phyloP scores from a whole-genome alignment of 2,329 filamentous ascomycete genomes.

The Phyllosticta citrichinensis region DNA sequence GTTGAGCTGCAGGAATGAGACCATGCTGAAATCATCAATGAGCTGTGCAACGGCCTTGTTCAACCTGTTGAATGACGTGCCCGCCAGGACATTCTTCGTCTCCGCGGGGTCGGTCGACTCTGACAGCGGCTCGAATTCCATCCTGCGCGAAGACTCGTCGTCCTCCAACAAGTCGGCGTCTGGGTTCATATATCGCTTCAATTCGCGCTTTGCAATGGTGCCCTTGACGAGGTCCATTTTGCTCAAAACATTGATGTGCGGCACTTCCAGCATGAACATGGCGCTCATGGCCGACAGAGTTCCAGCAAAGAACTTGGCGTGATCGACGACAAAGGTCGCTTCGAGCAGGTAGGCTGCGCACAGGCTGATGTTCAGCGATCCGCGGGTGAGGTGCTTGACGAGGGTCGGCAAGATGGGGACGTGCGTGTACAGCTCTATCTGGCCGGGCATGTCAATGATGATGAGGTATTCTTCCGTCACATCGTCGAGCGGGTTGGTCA shows the following conservation, averaged over 20 bases:
- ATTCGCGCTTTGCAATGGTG: slow-evolving; percentile 73
- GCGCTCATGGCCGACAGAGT: slow-evolving; percentile 95
- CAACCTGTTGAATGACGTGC: slow-evolving; percentile 68
- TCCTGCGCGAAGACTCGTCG: slow-evolving; percentile 49
- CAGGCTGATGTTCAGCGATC: slow-evolving; percentile 77
- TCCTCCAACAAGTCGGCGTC: slow-evolving; percentile 76
- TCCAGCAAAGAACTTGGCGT: slow-evolving; percentile 94
- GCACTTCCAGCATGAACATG: slow-evolving; percentile 97
- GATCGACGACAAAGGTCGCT: slow-evolving; percentile 89
- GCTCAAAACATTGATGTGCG: slow-evolving; percentile 89
- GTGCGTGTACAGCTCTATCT: slow-evolving; percentile 98
- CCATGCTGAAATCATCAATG: slow-evolving; percentile 97
- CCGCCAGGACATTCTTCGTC: slow-evolving; percentile 64
- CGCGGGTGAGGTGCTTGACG: slow-evolving; percentile 70
- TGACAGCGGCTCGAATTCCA: slow-evolving; percentile 11
- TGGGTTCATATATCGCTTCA: slow-evolving; percentile 84
- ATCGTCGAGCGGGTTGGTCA: slow-evolving; percentile 73
- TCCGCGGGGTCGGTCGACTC: slow-evolving; percentile 46
- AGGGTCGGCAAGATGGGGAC: slow-evolving; percentile 83
- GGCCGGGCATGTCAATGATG: slow-evolving; percentile 96
- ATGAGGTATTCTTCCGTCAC: slow-evolving; percentile 93
- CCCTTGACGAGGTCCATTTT: slow-evolving; percentile 98
- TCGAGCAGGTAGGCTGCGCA: slow-evolving; percentile 93
- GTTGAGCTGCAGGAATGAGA: slow-evolving; percentile 85
- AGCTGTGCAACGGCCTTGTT: slow-evolving; percentile 82